These are phyloP conservation scores for Saprolegnia parasitica DNA, from an alignment of 352 stramenopile genomes.

Conservation along the genomic window DNA sequence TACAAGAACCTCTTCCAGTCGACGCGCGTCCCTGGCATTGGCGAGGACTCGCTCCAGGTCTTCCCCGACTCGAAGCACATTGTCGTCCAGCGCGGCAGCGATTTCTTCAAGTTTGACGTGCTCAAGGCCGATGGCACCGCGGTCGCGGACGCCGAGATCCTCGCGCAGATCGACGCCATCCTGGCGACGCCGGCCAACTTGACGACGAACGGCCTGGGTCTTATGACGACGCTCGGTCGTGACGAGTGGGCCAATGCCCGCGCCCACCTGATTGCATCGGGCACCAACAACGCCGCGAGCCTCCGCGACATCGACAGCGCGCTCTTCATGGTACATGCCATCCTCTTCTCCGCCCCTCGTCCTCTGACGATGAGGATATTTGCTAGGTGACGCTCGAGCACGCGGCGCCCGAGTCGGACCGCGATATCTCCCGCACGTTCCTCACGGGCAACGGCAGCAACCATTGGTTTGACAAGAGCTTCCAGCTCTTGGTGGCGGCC, in stretches of 20 bases:
- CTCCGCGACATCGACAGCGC: conserved; percentile 82
- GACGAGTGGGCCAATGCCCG: conserved; percentile 75
- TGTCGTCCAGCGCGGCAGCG: conserved; percentile 78
- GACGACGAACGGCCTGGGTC: conserved; percentile 47
- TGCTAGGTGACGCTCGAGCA: conserved; percentile 63
- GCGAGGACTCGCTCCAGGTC: conserved; percentile 63
- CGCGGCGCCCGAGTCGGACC: conserved; percentile 42
- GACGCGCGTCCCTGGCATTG: conserved; percentile 55
- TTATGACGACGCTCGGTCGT: conserved; percentile 79
- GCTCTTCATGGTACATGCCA: conserved; percentile 55
- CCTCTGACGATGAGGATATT: background rate
- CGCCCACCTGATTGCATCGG: conserved; percentile 47
- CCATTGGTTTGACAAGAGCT: conserved; percentile 92
- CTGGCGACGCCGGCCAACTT: conserved; percentile 52
- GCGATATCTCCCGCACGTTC: conserved; percentile 72
- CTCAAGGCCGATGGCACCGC: conserved; percentile 54
- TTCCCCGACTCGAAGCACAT: conserved; percentile 63
- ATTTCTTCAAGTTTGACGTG: conserved; percentile 86
- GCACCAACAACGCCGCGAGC: conserved; percentile 55
- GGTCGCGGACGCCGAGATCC: conserved; percentile 68
- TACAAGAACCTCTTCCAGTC: conserved; percentile 88
- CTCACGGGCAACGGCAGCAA: conserved; percentile 78
- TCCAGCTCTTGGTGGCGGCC: conserved; percentile 80
- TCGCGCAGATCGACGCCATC: conserved; percentile 82
- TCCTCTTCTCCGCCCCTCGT: background rate